These are phyloP conservation scores for Lichina pygmaea DNA, from an alignment of 495 filamentous ascomycete species.

Conservation along the genomic window DNA sequence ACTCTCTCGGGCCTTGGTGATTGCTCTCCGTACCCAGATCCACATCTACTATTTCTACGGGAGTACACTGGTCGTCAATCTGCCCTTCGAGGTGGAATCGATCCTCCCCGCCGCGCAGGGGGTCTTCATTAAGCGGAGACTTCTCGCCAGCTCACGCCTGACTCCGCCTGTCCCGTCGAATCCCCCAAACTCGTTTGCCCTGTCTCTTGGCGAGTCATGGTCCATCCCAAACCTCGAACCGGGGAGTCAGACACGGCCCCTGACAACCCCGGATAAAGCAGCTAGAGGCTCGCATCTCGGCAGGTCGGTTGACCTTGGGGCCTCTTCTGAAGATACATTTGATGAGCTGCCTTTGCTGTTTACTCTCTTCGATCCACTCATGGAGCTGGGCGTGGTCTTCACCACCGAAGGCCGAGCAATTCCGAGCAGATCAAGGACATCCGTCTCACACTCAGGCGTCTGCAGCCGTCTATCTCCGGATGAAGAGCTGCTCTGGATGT, in stretches of 20 bases:
- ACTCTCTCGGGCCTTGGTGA: constrained; percentile 49
- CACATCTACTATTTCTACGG: constrained; percentile 83
- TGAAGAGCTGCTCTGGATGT: constrained; percentile 3
- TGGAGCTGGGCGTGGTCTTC: constrained; percentile 67
- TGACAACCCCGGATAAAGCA: not conserved
- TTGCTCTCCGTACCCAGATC: constrained; percentile 77
- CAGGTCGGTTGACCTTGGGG: not conserved
- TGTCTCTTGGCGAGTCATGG: constrained; percentile 26
- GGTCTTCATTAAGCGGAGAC: constrained; percentile 59
- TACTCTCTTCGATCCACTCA: constrained; percentile 62
- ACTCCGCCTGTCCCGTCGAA: constrained; percentile 13
- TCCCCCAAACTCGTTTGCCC: constrained; percentile 62
- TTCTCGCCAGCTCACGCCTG: constrained; percentile 7
- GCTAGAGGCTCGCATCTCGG: not conserved
- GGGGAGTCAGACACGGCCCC: constrained; percentile 1
- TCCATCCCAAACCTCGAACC: constrained; percentile 15
- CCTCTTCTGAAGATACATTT: not conserved
- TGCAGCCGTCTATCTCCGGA: constrained; percentile 1
- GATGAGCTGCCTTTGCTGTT: constrained; percentile 53
- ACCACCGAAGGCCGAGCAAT: constrained; percentile 15
- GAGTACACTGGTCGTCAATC: constrained; percentile 65
- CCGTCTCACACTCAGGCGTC: not conserved
- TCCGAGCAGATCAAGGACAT: not conserved
- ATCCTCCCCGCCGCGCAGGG: constrained; percentile 62
- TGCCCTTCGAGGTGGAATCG: constrained; percentile 81